Evolutionary conservation across 1,284 basidiomycete species (phyloP).

Genomic region (Ceratobasidium sp.): DNA sequence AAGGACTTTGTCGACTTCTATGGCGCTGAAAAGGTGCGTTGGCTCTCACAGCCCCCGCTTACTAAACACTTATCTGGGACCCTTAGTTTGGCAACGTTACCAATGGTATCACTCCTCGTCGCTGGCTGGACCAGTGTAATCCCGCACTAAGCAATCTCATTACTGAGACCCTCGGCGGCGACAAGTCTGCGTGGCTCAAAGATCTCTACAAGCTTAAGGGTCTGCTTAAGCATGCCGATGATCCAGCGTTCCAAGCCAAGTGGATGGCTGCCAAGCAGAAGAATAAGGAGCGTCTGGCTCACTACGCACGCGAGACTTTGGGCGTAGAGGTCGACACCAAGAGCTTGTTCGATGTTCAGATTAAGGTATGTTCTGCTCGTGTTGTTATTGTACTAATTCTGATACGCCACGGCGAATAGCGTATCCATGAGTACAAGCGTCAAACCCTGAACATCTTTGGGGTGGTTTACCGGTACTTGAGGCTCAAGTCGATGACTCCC

Average conservation of each 20-base stretch:
- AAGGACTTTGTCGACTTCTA: constrained; percentile 91
- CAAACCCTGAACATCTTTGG: constrained; percentile 86
- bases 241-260: constrained; percentile 72
- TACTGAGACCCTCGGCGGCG: constrained; percentile 75
- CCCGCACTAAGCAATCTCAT: constrained; percentile 83
- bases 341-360: constrained; percentile 89
- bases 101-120: constrained; percentile 83
- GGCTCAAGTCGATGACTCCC: constrained; percentile 76
- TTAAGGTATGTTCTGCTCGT: constrained; percentile 66
- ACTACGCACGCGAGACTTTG: constrained; percentile 75
- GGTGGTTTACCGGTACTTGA: constrained; percentile 79
- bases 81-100: constrained; percentile 78
- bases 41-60: background rate
- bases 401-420: constrained; percentile 52
- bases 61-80: constrained; percentile 1
- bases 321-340: constrained; percentile 75
- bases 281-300: constrained; percentile 84
- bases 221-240: constrained; percentile 69
- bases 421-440: constrained; percentile 89
- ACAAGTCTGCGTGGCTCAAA: constrained; percentile 80
- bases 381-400: constrained; percentile 17
- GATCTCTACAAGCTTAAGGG: constrained; percentile 74
- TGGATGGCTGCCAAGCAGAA: constrained; percentile 86
- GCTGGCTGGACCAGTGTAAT: constrained; percentile 94
- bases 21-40: constrained; percentile 61